Percentiles rank a stretch among this genome's conserved stretches.
phyloP scores from a whole-genome alignment of 371 early-diverging fungal genomes.

The Syncephalastrum racemosum region DNA sequence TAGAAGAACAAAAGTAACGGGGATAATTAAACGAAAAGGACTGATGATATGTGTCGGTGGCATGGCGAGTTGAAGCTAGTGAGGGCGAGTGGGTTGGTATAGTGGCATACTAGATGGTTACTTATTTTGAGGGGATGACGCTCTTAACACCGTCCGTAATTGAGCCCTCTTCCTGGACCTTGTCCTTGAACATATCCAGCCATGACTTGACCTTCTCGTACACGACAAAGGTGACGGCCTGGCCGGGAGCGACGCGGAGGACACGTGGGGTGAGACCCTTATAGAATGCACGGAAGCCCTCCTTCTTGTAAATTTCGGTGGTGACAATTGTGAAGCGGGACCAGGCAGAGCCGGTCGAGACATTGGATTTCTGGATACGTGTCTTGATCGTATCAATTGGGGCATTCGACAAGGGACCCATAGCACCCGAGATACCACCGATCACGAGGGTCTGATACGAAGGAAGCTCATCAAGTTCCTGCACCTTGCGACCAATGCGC shows the following conservation, averaged over 20 bases:
- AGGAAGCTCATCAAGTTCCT: conserved; percentile 82
- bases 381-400: conserved; percentile 99
- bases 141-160: too few species aligned
- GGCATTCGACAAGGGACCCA: conserved; percentile 95
- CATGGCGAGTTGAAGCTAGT: too few species aligned
- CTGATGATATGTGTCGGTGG: too few species aligned
- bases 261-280: conserved; percentile 95
- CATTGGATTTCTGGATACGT: conserved; percentile 87
- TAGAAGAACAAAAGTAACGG: too few species aligned
- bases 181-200: conserved; percentile 61
- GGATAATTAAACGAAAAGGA: too few species aligned
- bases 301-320: conserved; percentile 76
- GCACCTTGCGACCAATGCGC: conserved; percentile 59
- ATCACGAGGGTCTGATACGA: conserved; percentile 89
- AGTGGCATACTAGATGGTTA: too few species aligned
- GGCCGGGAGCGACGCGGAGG: conserved; percentile 86
- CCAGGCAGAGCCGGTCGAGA: conserved; percentile 74
- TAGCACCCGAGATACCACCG: conserved; percentile 95
- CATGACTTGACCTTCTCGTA: conserved; percentile 82
- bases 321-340: conserved; percentile 77
- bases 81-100: too few species aligned
- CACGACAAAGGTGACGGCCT: conserved; percentile 86
- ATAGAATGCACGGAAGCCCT: conserved; percentile 93
- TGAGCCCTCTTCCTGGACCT: conserved; percentile 26
- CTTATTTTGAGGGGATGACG: too few species aligned